phyloP scores from a whole-genome alignment of 1,284 basidiomycete species.

The Ustilago nuda region DNA sequence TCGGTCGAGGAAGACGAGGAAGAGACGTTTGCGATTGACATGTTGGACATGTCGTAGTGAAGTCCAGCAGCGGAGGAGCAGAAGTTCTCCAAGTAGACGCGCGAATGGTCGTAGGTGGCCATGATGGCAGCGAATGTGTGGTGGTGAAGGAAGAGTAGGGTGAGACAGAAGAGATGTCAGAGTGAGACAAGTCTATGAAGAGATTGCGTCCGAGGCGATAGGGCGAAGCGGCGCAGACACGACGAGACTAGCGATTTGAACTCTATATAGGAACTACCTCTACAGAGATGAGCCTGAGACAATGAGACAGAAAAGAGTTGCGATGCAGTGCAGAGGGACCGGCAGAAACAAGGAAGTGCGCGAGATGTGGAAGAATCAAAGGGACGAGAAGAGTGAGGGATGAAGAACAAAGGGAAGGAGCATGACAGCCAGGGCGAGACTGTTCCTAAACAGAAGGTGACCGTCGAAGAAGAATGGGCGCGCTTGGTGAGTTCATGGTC shows the following conservation, averaged over 20 bases:
- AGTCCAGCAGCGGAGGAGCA: conserved; percentile 22
- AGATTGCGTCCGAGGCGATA: not conserved
- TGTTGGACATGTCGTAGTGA: conserved; percentile 31
- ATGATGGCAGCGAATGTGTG: conserved; percentile 10
- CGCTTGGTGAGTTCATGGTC: conserved; percentile 4
- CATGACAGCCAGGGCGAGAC: not conserved
- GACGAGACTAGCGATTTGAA: conserved; percentile 11
- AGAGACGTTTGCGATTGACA: conserved; percentile 32
- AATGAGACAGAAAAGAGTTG: not conserved
- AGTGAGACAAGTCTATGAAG: not conserved
- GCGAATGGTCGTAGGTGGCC: conserved; percentile 17
- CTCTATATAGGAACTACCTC: conserved; percentile 17
- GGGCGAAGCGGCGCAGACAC: conserved; percentile 8
- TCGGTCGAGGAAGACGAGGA: conserved; percentile 14
- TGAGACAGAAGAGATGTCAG: conserved; percentile 17
- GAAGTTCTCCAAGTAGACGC: conserved; percentile 25
- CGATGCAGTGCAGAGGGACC: not conserved
- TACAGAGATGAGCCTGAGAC: not conserved
- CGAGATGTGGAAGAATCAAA: not conserved
- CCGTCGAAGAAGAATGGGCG: not conserved
- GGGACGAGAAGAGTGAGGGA: not conserved
- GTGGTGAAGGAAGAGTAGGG: not conserved
- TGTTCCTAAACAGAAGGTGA: not conserved
- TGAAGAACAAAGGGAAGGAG: conserved; percentile 1
- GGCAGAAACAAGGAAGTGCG: conserved; percentile 1